Evolutionary conservation across 495 filamentous ascomycete genomes (phyloP), one percentile per base, ranked within the genome.

Genomic region (Immersiella caudata): DNA sequence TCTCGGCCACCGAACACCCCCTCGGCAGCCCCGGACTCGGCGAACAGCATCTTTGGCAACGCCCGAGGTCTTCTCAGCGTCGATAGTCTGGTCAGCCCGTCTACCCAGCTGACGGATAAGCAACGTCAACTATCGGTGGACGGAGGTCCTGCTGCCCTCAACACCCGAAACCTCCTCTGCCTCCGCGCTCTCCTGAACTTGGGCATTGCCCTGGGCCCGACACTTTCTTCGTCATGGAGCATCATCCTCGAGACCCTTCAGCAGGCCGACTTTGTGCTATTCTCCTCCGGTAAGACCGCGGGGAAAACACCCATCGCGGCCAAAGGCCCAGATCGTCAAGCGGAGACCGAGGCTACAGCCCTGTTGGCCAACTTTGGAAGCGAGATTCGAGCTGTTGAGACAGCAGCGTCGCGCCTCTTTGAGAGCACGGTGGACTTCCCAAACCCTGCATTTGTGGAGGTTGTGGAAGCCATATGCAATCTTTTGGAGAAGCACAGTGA

Each of bases 121-220:
- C 78, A 79, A 25, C 78, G 86, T 35, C 86, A 88, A 55, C 73
- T 77, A 14, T 85, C 84, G 0, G 65, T 84, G 21, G 87, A 89
- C 59, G 70, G 78, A 1, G 79, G 72, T 46, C 24, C 75, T 0
- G 79, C 87, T 14, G 87, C 87, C 14, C 82, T 99, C 35, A 96
- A 90, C 72, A 94, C 92, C 14, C 86, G 95, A 12, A 97, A 99
- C 74, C 82, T 99, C 0, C 79, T 97, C 9, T 97, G 94, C 71
- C 80, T 99, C 27, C 83, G 95, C 71, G 95, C 95, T 60, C 83
- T 98, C 16, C 82, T 99, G 3, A 97, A 99, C 70, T 80, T 99
- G 14, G 95, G 96, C 2, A 99, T 98, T 74, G 96, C 95, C 49
- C 80, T 99, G 7, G 95, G 95, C 0, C 93, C 95, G 6, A 94